Conservation (phyloP, 164 flowering plant species). For the Liquidambar formosana region DNA sequence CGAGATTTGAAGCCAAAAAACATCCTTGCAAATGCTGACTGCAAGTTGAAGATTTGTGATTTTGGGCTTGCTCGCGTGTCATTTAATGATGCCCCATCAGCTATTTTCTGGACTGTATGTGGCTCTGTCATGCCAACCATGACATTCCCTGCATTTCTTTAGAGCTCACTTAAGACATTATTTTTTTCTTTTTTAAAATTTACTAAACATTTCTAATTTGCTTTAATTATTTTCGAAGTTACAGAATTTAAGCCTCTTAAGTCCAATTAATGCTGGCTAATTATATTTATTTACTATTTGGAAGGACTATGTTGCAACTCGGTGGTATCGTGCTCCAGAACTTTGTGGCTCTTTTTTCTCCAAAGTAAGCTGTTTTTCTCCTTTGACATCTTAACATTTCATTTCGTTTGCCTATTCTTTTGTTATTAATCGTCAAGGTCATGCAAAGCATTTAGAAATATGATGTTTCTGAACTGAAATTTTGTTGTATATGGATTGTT, state of each 20-base stretch:
- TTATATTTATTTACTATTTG: slow-evolving; percentile 2
- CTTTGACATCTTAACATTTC: neutral
- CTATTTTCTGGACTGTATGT: slow-evolving; percentile 91
- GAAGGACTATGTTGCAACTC: slow-evolving; percentile 81
- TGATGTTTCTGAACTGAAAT: too few relatives aligned
- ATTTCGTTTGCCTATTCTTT: neutral
- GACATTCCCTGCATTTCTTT: neutral
- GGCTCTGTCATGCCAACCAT: slow-evolving; percentile 4
- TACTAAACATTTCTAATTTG: neutral
- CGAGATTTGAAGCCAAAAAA: slow-evolving; percentile 87
- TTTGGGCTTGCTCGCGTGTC: slow-evolving; percentile 92
- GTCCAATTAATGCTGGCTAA: slow-evolving; percentile 1
- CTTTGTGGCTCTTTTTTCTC: slow-evolving; percentile 83
- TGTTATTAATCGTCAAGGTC: neutral
- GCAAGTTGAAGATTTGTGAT: slow-evolving; percentile 90
- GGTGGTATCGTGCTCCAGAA: slow-evolving; percentile 87
- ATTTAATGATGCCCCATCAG: slow-evolving; percentile 84
- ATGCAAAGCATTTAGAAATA: neutral
- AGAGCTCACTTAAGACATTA: too few relatives aligned
- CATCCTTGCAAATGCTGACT: slow-evolving; percentile 88
- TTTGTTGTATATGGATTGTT: too few relatives aligned
- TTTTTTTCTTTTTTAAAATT: too few relatives aligned
- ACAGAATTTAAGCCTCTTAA: neutral
- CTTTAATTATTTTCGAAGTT: neutral
- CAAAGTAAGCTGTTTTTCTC: slow-evolving; percentile 42